phyloP scores from a whole-genome alignment of 495 filamentous ascomycete species.

The Evansstolkia leycettana region DNA sequence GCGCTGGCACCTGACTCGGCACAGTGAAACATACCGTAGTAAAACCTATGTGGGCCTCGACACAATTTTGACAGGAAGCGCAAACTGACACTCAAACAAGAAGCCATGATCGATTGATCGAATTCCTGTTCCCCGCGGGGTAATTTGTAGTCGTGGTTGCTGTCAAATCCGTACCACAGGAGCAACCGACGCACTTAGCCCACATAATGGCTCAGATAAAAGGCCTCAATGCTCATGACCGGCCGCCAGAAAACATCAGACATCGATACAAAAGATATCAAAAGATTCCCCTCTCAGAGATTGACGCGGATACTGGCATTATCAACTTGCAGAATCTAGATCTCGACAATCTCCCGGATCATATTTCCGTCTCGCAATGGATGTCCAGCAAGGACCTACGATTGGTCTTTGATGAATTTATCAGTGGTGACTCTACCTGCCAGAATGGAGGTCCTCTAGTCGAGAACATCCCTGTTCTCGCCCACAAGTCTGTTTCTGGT shows the following conservation, averaged over 20 bases:
- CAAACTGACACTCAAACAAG: no score
- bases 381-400: conserved; percentile 21
- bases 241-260: conserved; percentile 52
- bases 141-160: no score
- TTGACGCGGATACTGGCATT: conserved; percentile 34
- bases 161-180: no score
- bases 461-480: conserved; percentile 34
- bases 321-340: conserved; percentile 35
- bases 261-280: conserved; percentile 55
- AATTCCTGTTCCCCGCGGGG: no score
- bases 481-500: conserved; percentile 30
- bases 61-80: no score
- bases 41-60: no score
- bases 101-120: no score
- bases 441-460: conserved; percentile 12
- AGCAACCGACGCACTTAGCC: no score
- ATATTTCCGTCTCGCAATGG: conserved; percentile 16
- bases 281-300: conserved; percentile 24
- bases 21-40: no score
- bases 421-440: conserved; percentile 7
- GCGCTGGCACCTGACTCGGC: conserved; percentile 11
- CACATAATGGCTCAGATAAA: conserved; percentile 26
- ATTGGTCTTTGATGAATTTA: conserved; percentile 22
- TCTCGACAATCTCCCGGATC: conserved; percentile 14
- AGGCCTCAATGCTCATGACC: conserved; percentile 55